phyloP scores from a whole-genome alignment of 345 rosid species.

The Eucalyptus regnans region DNA sequence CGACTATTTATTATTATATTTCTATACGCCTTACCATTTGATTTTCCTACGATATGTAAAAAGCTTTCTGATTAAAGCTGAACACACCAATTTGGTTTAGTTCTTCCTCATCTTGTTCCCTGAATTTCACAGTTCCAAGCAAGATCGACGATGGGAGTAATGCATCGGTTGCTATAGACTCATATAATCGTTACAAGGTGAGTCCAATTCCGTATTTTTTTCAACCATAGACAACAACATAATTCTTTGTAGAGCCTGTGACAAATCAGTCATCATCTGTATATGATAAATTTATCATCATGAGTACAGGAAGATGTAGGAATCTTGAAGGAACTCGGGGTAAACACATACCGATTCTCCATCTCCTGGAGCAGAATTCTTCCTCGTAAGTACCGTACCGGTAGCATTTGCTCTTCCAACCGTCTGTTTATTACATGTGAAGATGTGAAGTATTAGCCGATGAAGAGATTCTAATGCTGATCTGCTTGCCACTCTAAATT shows the following conservation, averaged over 20 bases:
- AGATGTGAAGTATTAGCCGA: not conserved
- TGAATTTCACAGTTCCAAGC: not conserved
- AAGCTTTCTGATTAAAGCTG: not conserved
- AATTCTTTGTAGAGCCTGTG: not conserved
- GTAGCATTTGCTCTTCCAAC: not conserved
- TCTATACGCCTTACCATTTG: not conserved
- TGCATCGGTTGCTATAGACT: constrained; percentile 12
- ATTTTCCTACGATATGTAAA: not conserved
- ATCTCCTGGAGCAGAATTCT: constrained; percentile 39
- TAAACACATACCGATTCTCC: constrained; percentile 32
- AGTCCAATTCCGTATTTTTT: not conserved
- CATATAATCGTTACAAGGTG: constrained; percentile 29
- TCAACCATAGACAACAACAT: not conserved
- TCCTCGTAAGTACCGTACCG: constrained; percentile 7
- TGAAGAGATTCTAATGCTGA: not conserved
- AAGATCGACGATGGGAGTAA: not conserved
- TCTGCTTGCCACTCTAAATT: not conserved
- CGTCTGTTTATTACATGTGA: not conserved
- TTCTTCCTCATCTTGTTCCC: not conserved
- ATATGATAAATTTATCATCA: not conserved
- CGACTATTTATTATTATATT: not conserved
- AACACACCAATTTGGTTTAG: too few relatives aligned
- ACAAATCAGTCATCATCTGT: not conserved
- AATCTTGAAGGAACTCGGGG: constrained; percentile 14
- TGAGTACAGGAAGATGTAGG: constrained; percentile 20